Conservation (phyloP, 192 early-diverging fungal genomes). For the Phlyctochytrium planicorne region DNA sequence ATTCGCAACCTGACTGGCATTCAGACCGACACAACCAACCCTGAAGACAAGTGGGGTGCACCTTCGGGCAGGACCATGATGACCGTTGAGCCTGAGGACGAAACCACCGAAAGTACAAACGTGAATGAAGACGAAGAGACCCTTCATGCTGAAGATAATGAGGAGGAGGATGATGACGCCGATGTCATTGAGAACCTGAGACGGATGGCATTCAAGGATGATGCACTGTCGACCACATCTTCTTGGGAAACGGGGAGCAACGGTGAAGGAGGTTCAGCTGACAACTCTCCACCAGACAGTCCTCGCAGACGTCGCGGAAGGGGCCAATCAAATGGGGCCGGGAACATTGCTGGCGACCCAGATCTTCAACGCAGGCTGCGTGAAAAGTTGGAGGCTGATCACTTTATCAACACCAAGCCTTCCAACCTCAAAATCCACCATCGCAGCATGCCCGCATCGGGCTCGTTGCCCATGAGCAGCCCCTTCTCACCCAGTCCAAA, state of each 20-base stretch:
- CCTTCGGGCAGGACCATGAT: background rate
- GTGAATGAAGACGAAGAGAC: background rate
- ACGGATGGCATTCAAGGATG: background rate
- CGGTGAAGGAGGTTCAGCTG: constrained; percentile 3
- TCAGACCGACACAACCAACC: constrained; percentile 25
- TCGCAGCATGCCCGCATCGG: background rate
- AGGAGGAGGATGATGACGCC: background rate
- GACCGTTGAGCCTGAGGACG: constrained; percentile 6
- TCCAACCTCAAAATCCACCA: background rate
- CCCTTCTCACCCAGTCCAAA: constrained; percentile 9
- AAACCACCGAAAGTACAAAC: constrained; percentile 3
- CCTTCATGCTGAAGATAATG: too few species aligned
- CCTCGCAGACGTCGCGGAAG: constrained; percentile 11
- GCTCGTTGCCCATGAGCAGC: constrained; percentile 7
- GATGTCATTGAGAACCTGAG: background rate
- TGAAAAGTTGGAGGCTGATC: constrained; percentile 14
- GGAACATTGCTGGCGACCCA: constrained; percentile 18
- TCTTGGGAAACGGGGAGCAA: background rate
- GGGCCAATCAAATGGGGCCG: constrained; percentile 5
- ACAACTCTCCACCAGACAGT: constrained; percentile 6
- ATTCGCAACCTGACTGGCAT: background rate
- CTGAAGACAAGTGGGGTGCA: constrained; percentile 34
- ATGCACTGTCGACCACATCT: background rate
- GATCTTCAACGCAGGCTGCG: constrained; percentile 34
- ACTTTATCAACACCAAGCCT: background rate